Base-by-base conservation (phyloP, 202 grass and related monocot species). In the Setaria italica region DNA sequence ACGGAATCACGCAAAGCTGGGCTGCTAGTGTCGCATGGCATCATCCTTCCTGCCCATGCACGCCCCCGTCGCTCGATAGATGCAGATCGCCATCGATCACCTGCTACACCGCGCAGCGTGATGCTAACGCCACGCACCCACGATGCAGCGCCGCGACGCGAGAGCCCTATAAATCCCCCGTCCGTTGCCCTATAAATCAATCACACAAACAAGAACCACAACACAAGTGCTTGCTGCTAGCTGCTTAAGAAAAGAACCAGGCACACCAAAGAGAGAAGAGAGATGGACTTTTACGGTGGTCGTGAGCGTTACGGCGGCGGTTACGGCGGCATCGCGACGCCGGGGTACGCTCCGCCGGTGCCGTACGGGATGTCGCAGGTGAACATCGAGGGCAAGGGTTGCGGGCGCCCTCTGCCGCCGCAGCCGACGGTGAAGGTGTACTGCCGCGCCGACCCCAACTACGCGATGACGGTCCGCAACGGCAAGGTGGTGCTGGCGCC, bases 351-450 rank as follows among this genome's bases (percentile, higher is more conserved):
- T 25, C 84, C 84, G n/a, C 41, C 87, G 51, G 78, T 88, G 51
- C 83, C 90, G 14, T 88, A 84, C 84, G 92, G 92, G 13, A 89
- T 92, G 82, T 90, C 90, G 4, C 90, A 88, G 63, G 85, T 91
- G 81, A 84, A 91, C 77, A 25, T 88, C 47, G 90, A 92, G 20
- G 90, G 80, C 62, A 29, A 77, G 51, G 91, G 82, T 7, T 67
- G 91, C 14, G 82, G 87, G 0, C 75, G 84, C 1, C 11, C 55
- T 7, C 84, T 91, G 48, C 91, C 94, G 42, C 94, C 91, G 60
- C 94, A 95, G 79, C 91, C 82, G 2, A 95, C 94, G 2, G 91
- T 96, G 74, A 91, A 90, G 87, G 84, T 93, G 47, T 93, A 86
- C 89, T 93, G 89, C 82, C 85, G 85, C 32, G 94, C 94, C 2